Evolutionary conservation across 2,329 filamentous ascomycete genomes (phyloP).

Genomic region (Xylariales sp.): DNA sequence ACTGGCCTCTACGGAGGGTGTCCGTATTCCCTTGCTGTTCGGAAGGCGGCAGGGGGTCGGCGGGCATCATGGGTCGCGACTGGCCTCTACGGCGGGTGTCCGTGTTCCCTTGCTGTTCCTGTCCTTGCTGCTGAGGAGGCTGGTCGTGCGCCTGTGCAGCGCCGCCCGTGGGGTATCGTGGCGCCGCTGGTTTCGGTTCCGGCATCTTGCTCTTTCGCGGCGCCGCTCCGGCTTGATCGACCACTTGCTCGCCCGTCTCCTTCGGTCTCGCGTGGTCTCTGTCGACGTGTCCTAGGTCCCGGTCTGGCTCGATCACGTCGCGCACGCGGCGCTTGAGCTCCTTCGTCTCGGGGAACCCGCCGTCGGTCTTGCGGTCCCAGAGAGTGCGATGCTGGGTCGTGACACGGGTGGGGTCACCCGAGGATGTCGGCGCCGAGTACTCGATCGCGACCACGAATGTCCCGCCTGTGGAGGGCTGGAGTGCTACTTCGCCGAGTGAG

Average conservation of each 20-base stretch:
- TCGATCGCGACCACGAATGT: slow-evolving; percentile 70
- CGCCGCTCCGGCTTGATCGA: no score
- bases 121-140: neutral
- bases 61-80: slow-evolving; percentile 6
- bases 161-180: neutral
- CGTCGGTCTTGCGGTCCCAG: slow-evolving; percentile 85
- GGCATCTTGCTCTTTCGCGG: neutral
- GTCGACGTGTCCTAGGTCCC: slow-evolving; percentile 80
- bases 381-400: slow-evolving; percentile 48
- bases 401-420: slow-evolving; percentile 23
- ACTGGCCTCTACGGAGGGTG: slow-evolving; percentile 7
- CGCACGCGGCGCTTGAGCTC: slow-evolving; percentile 80
- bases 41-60: neutral
- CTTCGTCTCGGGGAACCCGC: slow-evolving; percentile 92
- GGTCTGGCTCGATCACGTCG: slow-evolving; percentile 73
- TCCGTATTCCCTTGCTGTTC: neutral
- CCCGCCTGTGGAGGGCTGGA: slow-evolving; percentile 81
- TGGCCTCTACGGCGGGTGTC: slow-evolving; percentile 6
- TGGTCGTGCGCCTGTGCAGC: neutral
- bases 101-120: neutral
- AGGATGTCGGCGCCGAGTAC: slow-evolving; percentile 12
- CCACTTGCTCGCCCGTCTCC: no score
- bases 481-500: slow-evolving; percentile 77
- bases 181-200: slow-evolving; percentile 4
- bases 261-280: no score